Evolutionary conservation across 2,329 filamentous ascomycete species (phyloP), one percentile per base, ranked within the genome.

Genomic region (Myriangium duriaei): DNA sequence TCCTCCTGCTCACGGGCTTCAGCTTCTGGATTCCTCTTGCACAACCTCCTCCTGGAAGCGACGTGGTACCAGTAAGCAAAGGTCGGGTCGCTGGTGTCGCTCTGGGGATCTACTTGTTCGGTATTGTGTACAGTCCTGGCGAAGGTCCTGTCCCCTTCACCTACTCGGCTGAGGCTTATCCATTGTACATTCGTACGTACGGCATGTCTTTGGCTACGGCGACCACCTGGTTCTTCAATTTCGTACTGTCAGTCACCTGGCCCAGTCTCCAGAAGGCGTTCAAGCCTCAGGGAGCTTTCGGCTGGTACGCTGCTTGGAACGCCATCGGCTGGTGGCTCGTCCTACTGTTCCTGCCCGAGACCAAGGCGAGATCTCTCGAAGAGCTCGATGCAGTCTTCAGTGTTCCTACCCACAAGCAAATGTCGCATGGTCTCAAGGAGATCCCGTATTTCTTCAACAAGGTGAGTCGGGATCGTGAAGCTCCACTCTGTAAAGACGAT

Each of bases 231-330:
- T 48, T 47, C 28, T 51, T 50, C 42, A 52, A 53, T 37, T 54
- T 54, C 44, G 47, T 54, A 37, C 46, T 55, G 69, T 70, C 52
- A 66, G 67, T 3, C 60, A 60, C 11, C 1, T 73, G 67, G 66
- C 68, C 67, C 0, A 60, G 61, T 0, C 49, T 73, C 5, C 53
- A 60, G 4, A 51, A 53, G 0, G 61, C 63, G 0, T 69, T 71
- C 42, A 65, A 57, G 1, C 55, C 58, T 0, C 63, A 67, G 24
- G 68, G 68, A 3, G 69, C 62, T 0, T 72, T 74, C 45, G 63
- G 63, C 6, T 74, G 68, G 62, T 75, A 75, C 49, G 71, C 69
- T 0, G 66, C 56, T 1, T 71, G 69, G 58, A 73, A 72, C 50
- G 43, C 72, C 13, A 62, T 73, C 29, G 69, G 67, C n/a, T 37